These are phyloP conservation scores for Mallotus nudiflorus DNA, from an alignment of 345 rosid species.

Conservation along the genomic window DNA sequence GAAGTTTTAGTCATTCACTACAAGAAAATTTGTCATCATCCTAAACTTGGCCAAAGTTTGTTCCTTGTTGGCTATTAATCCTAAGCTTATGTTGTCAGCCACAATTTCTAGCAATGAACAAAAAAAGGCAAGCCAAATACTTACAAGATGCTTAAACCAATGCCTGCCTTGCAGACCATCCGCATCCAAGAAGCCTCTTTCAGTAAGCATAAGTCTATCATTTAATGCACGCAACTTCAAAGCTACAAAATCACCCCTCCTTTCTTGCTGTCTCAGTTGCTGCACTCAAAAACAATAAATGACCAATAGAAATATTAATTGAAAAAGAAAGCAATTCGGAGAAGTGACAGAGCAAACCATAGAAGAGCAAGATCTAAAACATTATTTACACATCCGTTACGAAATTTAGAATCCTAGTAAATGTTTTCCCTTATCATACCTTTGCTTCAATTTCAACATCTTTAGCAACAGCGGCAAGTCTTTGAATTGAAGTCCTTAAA, in stretches of 20 bases:
- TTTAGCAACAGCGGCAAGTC: conserved; percentile 56
- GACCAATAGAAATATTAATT: background rate
- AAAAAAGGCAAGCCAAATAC: conserved; percentile 15
- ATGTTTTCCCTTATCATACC: conserved; percentile 33
- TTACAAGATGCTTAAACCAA: conserved; percentile 97
- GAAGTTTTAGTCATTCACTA: no score
- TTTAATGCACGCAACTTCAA: conserved; percentile 60
- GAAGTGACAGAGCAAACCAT: background rate
- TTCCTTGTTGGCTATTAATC: background rate
- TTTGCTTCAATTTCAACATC: conserved; percentile 56
- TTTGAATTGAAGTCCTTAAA: conserved; percentile 54
- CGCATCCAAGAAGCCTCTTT: conserved; percentile 85
- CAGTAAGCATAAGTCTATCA: conserved; percentile 83
- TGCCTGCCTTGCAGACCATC: conserved; percentile 70
- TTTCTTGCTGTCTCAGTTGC: conserved; percentile 45
- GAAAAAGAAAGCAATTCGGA: background rate
- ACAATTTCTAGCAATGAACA: background rate
- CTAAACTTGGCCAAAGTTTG: background rate
- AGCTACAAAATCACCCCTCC: conserved; percentile 25
- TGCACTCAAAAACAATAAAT: conserved; percentile 30
- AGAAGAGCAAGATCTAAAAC: background rate
- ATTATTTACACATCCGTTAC: background rate
- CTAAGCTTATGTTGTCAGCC: background rate
- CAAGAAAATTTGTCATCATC: background rate
- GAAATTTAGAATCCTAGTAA: background rate